Evolutionary conservation across 2,329 filamentous ascomycete species (phyloP).

Genomic region (Fusarium tuaranense): DNA sequence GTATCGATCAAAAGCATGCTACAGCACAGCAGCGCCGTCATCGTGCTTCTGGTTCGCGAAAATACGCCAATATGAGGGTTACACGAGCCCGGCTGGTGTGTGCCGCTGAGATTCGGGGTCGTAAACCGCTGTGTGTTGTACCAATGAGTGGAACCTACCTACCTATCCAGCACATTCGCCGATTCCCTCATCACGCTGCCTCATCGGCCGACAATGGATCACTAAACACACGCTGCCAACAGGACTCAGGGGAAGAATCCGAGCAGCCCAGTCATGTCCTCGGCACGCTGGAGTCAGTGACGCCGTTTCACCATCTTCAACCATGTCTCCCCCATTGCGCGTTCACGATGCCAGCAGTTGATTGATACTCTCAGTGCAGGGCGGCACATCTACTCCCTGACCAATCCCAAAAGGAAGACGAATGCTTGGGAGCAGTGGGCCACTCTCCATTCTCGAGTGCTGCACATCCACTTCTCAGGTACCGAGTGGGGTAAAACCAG

Average conservation of each 20-base stretch:
- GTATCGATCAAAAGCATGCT: constrained; percentile 21
- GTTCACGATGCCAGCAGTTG: constrained; percentile 5
- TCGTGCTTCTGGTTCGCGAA: constrained; percentile 29
- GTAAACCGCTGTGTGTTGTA: background rate
- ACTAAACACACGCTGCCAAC: background rate
- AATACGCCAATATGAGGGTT: constrained; percentile 31
- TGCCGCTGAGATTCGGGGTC: background rate
- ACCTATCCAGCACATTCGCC: background rate
- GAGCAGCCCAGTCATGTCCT: background rate
- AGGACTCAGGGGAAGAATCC: background rate
- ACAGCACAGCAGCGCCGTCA: constrained; percentile 25
- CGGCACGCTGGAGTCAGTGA: background rate
- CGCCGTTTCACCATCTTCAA: constrained; percentile 5
- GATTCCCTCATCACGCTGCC: background rate
- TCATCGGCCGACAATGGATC: background rate
- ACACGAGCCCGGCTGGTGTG: constrained; percentile 20
- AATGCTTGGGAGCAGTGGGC: background rate
- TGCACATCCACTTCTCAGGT: constrained; percentile 43
- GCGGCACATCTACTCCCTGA: background rate
- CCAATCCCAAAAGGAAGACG: background rate
- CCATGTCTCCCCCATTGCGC: background rate
- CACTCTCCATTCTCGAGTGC: constrained; percentile 19
- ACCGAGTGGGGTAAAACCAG: constrained; percentile 39
- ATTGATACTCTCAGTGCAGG: constrained; percentile 19
- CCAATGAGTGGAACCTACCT: background rate